These are phyloP conservation scores for Aspergillus calidoustus DNA, from an alignment of 2,329 filamentous ascomycete genomes.

Conservation along the genomic window DNA sequence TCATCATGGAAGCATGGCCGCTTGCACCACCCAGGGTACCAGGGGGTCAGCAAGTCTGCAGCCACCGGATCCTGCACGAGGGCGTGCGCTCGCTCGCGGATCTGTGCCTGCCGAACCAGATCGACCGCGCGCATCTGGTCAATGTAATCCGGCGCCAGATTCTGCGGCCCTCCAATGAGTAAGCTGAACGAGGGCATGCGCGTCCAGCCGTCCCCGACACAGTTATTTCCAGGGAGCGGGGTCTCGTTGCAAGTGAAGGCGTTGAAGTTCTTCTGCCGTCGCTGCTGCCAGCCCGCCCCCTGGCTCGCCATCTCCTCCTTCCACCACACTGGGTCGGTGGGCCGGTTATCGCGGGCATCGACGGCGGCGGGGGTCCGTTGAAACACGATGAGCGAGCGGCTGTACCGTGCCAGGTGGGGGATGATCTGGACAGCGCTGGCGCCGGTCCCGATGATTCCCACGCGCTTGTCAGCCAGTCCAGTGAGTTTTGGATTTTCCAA, in stretches of 20 bases:
- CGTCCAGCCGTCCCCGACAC: conserved; percentile 37
- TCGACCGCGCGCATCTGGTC: too few species aligned
- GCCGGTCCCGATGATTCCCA: too few species aligned
- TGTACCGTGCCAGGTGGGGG: too few species aligned
- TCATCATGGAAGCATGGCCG: not conserved
- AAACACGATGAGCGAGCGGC: too few species aligned
- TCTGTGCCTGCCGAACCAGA: not conserved
- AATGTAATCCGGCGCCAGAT: not conserved
- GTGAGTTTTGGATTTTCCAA: too few species aligned
- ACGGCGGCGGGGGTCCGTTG: too few species aligned
- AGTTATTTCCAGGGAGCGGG: conserved; percentile 35
- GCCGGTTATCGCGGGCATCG: too few species aligned
- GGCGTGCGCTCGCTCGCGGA: too few species aligned
- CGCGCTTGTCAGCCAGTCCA: too few species aligned
- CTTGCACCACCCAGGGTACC: not conserved
- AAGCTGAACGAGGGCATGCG: not conserved
- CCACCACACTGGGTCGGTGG: conserved; percentile 4
- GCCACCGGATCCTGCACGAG: too few species aligned
- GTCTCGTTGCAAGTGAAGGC: conserved; percentile 24
- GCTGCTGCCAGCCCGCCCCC: conserved; percentile 31
- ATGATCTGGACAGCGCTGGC: too few species aligned
- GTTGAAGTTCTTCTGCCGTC: conserved; percentile 35
- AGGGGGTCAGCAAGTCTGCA: too few species aligned
- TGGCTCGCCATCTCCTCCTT: conserved; percentile 26
- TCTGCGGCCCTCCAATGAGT: not conserved